These are phyloP conservation scores for Pythium chondricola DNA, from an alignment of 352 stramenopile species.

Conservation along the genomic window DNA sequence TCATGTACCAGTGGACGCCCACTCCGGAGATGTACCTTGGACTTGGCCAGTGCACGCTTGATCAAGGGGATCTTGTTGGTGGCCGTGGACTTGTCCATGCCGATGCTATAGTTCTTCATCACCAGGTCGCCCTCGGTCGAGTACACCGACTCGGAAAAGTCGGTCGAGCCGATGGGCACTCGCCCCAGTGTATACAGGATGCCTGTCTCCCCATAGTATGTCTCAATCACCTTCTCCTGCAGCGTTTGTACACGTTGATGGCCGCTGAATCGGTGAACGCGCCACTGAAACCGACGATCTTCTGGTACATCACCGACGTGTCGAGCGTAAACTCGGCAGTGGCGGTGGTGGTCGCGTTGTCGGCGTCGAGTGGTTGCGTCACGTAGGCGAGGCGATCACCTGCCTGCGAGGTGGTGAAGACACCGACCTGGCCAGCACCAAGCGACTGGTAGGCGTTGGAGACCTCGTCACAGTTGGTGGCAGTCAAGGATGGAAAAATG, in stretches of 20 bases:
- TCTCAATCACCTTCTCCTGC: conserved; percentile 64
- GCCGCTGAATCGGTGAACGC: conserved; percentile 85
- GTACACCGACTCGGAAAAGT: conserved; percentile 86
- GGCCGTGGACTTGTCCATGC: conserved; percentile 58
- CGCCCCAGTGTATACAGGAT: conserved; percentile 81
- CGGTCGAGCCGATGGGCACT: conserved; percentile 78
- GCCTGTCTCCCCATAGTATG: conserved; percentile 74
- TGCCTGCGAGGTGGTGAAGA: conserved; percentile 43
- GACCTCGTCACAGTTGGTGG: conserved; percentile 53
- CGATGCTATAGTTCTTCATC: conserved; percentile 78
- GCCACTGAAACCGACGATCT: conserved; percentile 85
- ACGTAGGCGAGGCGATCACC: conserved; percentile 42
- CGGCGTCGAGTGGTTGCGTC: conserved; percentile 3
- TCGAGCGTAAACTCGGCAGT: conserved; percentile 54
- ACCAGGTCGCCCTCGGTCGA: conserved; percentile 72
- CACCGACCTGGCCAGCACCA: conserved; percentile 20
- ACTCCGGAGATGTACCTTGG: conserved; percentile 78
- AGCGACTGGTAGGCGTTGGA: conserved; percentile 41
- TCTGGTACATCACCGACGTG: conserved; percentile 49
- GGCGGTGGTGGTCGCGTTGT: conserved; percentile 8
- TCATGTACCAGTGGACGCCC: conserved; percentile 84
- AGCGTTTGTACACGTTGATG: conserved; percentile 70
- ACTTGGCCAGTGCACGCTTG: conserved; percentile 38
- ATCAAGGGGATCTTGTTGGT: conserved; percentile 73
- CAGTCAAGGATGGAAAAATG: no score